Base-by-base conservation (phyloP, 179 eudicot genomes). In the Actinidia arguta region DNA sequence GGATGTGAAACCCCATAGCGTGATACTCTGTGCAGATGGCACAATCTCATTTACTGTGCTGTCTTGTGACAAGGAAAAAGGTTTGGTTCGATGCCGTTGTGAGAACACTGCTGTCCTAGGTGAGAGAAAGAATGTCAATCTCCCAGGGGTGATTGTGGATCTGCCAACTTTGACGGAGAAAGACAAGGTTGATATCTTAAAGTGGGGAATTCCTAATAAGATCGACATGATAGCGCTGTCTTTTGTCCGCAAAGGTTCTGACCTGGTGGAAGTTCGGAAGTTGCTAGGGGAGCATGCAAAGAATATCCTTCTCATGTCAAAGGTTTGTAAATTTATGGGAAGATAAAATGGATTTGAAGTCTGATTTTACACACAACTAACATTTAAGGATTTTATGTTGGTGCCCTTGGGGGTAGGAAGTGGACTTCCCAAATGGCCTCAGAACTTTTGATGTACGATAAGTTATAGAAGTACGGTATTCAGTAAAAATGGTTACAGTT, bases 231-330 rank as follows among this genome's bases (percentile, higher is more conserved):
- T 88, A 39, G 90, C 90, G 4, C 66, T 88, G 76, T 88, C 90
- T 67, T 88, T 88, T 83, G 90, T 88, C 27, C 88, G 90, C 64
- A 88, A 88, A 81, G 90, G 90, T 73, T 88, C 90, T 25, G 90
- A 88, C 73, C 74, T 88, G 63, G 77, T 88, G 64, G 86, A 88
- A 50, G 90, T 88, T 73, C 82, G 90, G 69, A 88, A 85, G 56
- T 42, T 83, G 85, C 85, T 88, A 4, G 88, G 90, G 47, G 79
- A 78, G 39, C 90, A 88, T 83, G 79, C 90, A 9, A 88, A 85
- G 86, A 83, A 81, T 75, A 88, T 88, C 71, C 83, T 85, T 47
- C 88, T 88, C 39, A 88, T 88, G 83, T 88, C 90, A 54, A 88
- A 88, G 90, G 90, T 85, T 39, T 16, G 81, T 78, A 64, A 5